A percentile compares a stretch with the other conserved stretches of the same genome.
These are phyloP conservation scores for Ganoderma boninense DNA, from an alignment of 1,284 basidiomycete species.

Conservation along the genomic window DNA sequence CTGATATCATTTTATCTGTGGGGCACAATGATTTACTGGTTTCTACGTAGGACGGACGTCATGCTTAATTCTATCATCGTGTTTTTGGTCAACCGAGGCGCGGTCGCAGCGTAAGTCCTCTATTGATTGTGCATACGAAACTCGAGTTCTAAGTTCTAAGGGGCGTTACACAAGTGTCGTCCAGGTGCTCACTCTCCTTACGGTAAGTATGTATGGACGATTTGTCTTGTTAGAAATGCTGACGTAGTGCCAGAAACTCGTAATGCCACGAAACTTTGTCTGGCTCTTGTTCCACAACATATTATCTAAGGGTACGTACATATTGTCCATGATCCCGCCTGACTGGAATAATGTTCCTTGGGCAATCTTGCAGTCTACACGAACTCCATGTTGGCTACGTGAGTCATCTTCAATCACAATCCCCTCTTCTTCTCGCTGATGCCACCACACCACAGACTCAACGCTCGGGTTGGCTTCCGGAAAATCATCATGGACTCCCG, in stretches of 20 bases:
- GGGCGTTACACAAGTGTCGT: background rate
- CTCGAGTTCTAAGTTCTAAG: background rate
- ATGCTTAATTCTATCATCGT: constrained; percentile 30
- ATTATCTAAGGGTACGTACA: constrained; percentile 21
- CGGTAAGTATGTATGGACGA: constrained; percentile 6
- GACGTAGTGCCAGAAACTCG: constrained; percentile 25
- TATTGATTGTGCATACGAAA: background rate
- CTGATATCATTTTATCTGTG: background rate
- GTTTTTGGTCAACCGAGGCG: constrained; percentile 28
- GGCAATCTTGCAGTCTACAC: constrained; percentile 20
- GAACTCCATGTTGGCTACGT: constrained; percentile 33
- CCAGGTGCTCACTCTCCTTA: constrained; percentile 25
- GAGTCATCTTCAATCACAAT: background rate
- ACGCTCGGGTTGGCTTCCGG: constrained; percentile 24
- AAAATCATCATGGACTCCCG: constrained; percentile 20
- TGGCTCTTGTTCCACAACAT: constrained; percentile 32
- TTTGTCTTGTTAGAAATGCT: background rate
- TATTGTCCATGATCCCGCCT: background rate
- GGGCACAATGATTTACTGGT: background rate
- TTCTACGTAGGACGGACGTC: constrained; percentile 17
- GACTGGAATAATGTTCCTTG: background rate
- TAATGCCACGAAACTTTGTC: constrained; percentile 24
- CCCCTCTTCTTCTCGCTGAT: background rate
- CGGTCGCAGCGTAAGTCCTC: constrained; percentile 29
- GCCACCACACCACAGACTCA: constrained; percentile 16